These are phyloP conservation scores for Petasospora fabianii DNA, from an alignment of 1,139 yeast species.

Conservation along the genomic window DNA sequence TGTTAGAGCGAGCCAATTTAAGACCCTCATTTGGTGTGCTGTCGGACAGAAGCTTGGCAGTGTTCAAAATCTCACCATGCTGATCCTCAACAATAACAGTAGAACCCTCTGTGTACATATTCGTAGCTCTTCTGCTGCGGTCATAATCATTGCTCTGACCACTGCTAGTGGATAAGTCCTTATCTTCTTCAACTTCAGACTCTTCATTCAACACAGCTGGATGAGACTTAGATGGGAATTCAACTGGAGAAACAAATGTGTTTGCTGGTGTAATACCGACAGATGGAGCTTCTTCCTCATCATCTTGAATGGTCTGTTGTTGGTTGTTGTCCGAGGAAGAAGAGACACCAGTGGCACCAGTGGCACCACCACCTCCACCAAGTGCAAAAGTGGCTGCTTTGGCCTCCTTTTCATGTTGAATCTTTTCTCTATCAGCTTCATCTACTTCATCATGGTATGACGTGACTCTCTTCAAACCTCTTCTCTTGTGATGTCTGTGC, in stretches of 20 bases:
- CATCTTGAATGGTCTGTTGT: constrained; percentile 8
- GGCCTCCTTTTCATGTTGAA: constrained; percentile 37
- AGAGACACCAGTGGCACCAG: no score
- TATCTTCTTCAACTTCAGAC: constrained; percentile 6
- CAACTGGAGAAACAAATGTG: constrained; percentile 18
- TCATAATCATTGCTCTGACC: constrained; percentile 18
- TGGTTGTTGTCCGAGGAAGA: no score
- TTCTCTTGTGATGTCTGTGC: constrained; percentile 36
- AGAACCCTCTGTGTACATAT: constrained; percentile 73
- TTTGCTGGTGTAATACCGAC: constrained; percentile 23
- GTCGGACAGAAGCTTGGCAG: constrained; percentile 29
- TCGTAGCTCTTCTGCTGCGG: constrained; percentile 25
- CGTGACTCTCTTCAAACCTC: constrained; percentile 24
- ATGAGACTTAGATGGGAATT: constrained; percentile 12
- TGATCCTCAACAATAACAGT: constrained; percentile 73
- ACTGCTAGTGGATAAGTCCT: constrained; percentile 7
- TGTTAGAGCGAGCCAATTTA: constrained; percentile 17
- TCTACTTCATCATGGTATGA: constrained; percentile 19
- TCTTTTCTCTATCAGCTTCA: constrained; percentile 29
- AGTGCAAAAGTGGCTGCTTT: constrained; percentile 39
- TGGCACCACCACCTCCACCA: constrained; percentile 15
- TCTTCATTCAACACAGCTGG: constrained; percentile 7
- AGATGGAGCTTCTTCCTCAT: constrained; percentile 20
- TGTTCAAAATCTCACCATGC: constrained; percentile 71
- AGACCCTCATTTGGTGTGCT: constrained; percentile 1